These are phyloP conservation scores for Heimioporus sp. DNA, from an alignment of 768 basidiomycete species.

Conservation along the genomic window DNA sequence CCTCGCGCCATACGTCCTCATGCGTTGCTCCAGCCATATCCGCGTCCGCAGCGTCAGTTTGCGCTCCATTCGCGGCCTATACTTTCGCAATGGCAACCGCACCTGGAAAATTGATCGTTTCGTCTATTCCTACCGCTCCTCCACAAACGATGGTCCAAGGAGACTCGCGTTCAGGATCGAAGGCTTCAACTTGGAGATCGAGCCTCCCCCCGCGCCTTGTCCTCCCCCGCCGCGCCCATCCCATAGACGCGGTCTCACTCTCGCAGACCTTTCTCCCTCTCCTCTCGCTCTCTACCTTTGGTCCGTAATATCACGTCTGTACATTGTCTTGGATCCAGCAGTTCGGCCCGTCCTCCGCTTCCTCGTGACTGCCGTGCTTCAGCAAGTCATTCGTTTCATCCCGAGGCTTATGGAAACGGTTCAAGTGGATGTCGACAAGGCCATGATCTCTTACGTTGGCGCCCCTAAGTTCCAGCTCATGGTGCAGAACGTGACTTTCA, in stretches of 20 bases:
- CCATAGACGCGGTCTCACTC: constrained; percentile 43
- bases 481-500: constrained; percentile 48
- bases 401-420: constrained; percentile 68
- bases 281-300: constrained; percentile 35
- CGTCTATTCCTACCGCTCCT: constrained; percentile 52
- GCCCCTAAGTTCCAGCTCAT: constrained; percentile 52
- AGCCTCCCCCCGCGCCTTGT: constrained; percentile 15
- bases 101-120: constrained; percentile 69
- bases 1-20: constrained; percentile 62
- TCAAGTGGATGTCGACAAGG: constrained; percentile 63
- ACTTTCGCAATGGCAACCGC: constrained; percentile 53
- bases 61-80: constrained; percentile 75
- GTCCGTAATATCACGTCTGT: constrained; percentile 34
- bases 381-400: constrained; percentile 58
- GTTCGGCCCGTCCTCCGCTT: constrained; percentile 61
- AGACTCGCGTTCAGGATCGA: constrained; percentile 64
- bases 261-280: constrained; percentile 36
- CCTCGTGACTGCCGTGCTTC: constrained; percentile 51
- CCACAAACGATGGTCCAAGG: constrained; percentile 43
- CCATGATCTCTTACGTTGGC: constrained; percentile 49
- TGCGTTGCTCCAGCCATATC: constrained; percentile 55
- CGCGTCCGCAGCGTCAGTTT: constrained; percentile 73
- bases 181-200: constrained; percentile 55
- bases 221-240: constrained; percentile 19
- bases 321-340: constrained; percentile 52